phyloP scores from a whole-genome alignment of 192 early-diverging fungal species.

The Pilobolus umbonatus region DNA sequence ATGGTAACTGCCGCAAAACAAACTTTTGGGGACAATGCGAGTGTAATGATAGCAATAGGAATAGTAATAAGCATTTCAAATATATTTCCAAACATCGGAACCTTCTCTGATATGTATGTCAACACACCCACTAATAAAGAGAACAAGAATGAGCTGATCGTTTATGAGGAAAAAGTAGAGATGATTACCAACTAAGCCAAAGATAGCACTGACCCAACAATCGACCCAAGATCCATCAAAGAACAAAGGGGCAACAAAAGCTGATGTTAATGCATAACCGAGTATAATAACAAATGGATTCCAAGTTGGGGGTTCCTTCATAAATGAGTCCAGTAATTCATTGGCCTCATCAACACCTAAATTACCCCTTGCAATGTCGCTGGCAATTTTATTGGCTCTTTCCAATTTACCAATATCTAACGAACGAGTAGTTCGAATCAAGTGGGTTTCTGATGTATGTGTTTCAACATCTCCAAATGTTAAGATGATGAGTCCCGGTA shows the following conservation, averaged over 20 bases:
- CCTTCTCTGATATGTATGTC: slow-evolving; percentile 57
- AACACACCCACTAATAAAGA: slow-evolving; percentile 55
- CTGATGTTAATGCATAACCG: slow-evolving; percentile 49
- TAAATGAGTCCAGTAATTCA: slow-evolving; percentile 47
- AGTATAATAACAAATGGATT: slow-evolving; percentile 47
- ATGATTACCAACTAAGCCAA: slow-evolving; percentile 52
- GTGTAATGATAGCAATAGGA: slow-evolving; percentile 55
- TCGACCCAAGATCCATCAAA: slow-evolving; percentile 61
- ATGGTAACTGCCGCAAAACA: slow-evolving; percentile 61
- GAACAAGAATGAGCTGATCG: slow-evolving; percentile 18
- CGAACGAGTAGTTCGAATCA: slow-evolving; percentile 53
- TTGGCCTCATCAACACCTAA: slow-evolving; percentile 52
- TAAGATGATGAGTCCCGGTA: slow-evolving; percentile 69
- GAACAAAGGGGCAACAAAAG: slow-evolving; percentile 58
- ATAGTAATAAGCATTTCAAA: slow-evolving; percentile 69
- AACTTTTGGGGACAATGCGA: slow-evolving; percentile 53
- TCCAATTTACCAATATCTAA: slow-evolving; percentile 68
- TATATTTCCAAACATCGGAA: slow-evolving; percentile 60
- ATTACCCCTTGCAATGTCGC: slow-evolving; percentile 48
- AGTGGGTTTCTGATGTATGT: slow-evolving; percentile 69
- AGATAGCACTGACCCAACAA: slow-evolving; percentile 52
- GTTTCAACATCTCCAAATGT: slow-evolving; percentile 74
- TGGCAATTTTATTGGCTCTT: slow-evolving; percentile 54
- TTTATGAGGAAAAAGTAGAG: slow-evolving; percentile 51
- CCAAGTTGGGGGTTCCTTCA: slow-evolving; percentile 54